Evolutionary conservation across 1,139 yeast species (phyloP).

Genomic region (Kodamaea sp.): DNA sequence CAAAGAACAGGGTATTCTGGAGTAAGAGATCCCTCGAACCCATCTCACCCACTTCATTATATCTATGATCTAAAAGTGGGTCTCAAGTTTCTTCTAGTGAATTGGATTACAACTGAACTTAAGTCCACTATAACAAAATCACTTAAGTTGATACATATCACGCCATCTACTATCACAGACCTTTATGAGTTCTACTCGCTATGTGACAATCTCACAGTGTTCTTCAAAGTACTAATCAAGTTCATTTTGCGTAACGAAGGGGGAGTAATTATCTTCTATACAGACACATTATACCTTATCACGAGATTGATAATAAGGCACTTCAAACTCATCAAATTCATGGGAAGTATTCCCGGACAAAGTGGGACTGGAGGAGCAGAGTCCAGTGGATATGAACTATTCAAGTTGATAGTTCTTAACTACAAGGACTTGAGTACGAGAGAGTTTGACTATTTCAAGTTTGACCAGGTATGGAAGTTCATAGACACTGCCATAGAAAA

Average conservation of each 20-base stretch:
- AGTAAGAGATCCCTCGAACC: neutral
- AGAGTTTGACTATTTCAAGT: slow-evolving; percentile 36
- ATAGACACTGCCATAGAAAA: slow-evolving; percentile 35
- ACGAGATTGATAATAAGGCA: slow-evolving; percentile 37
- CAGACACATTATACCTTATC: slow-evolving; percentile 43
- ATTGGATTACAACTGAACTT: slow-evolving; percentile 45
- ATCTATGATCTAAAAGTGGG: slow-evolving; percentile 38
- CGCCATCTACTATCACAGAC: slow-evolving; percentile 32
- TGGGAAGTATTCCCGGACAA: slow-evolving; percentile 20
- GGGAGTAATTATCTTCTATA: slow-evolving; percentile 41
- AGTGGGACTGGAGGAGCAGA: slow-evolving; percentile 15
- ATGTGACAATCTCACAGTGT: slow-evolving; percentile 41
- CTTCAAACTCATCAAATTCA: slow-evolving; percentile 37
- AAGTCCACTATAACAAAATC: slow-evolving; percentile 32
- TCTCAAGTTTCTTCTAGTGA: slow-evolving; percentile 41
- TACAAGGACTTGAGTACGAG: slow-evolving; percentile 38
- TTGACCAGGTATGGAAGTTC: slow-evolving; percentile 39
- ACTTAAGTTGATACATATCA: slow-evolving; percentile 39
- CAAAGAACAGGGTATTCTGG: neutral
- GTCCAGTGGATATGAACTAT: slow-evolving; percentile 35
- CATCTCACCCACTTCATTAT: slow-evolving; percentile 1
- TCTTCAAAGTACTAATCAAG: slow-evolving; percentile 42
- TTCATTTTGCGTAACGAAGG: slow-evolving; percentile 43
- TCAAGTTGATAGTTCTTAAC: slow-evolving; percentile 33
- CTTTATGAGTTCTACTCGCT: slow-evolving; percentile 35